Evolutionary conservation across 495 filamentous ascomycete genomes (phyloP).

Genomic region (Xylaria castorea): DNA sequence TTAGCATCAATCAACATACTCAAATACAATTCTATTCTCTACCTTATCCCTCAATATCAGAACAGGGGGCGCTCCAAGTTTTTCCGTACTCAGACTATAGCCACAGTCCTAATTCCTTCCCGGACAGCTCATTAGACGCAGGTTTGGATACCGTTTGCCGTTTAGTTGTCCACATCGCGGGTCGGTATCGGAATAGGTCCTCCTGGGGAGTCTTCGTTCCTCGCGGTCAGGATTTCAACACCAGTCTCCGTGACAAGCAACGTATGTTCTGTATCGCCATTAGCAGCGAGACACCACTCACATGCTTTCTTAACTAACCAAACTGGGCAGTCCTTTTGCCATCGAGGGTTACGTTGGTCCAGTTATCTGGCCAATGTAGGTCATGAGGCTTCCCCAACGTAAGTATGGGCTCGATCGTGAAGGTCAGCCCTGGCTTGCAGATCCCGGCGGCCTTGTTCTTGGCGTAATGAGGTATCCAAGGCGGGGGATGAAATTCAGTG

Average conservation of each 20-base stretch:
- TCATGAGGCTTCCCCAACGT: slow-evolving; percentile 73
- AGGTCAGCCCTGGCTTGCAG: slow-evolving; percentile 85
- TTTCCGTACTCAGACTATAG: background rate
- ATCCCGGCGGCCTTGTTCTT: slow-evolving; percentile 87
- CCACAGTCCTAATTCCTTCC: background rate
- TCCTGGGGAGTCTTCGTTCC: slow-evolving; percentile 79
- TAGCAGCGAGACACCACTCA: background rate
- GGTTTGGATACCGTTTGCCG: background rate
- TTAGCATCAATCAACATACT: background rate
- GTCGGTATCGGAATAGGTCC: slow-evolving; percentile 73
- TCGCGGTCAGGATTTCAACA: slow-evolving; percentile 89
- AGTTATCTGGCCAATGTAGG: slow-evolving; percentile 84
- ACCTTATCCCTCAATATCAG: background rate
- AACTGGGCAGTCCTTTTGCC: slow-evolving; percentile 83
- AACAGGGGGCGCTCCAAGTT: background rate
- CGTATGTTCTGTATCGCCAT: slow-evolving; percentile 74
- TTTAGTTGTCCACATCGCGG: background rate
- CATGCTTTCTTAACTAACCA: slow-evolving; percentile 43
- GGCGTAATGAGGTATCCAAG: slow-evolving; percentile 83
- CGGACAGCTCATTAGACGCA: background rate
- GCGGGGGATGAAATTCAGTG: slow-evolving; percentile 78
- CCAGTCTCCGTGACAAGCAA: slow-evolving; percentile 90
- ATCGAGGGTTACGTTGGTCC: slow-evolving; percentile 82
- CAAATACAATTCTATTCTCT: background rate
- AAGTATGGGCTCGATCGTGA: slow-evolving; percentile 91